A percentile compares a stretch with the other conserved stretches of the same genome.
These are phyloP conservation scores for Epichloe baconii DNA, from an alignment of 2,329 filamentous ascomycete genomes.

Conservation along the genomic window DNA sequence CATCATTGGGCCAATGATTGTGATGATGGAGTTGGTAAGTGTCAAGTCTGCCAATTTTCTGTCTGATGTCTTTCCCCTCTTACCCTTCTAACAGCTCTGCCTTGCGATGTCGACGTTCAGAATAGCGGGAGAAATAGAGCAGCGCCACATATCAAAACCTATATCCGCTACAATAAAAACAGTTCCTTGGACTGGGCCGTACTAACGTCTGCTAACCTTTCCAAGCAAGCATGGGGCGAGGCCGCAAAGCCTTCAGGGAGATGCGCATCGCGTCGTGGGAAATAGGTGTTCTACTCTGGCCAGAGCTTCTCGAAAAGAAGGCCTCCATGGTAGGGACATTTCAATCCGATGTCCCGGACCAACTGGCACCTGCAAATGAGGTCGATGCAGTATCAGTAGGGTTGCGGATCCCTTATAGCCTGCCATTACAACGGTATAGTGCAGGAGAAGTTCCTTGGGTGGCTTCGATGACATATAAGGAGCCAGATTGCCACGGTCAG, in stretches of 20 bases:
- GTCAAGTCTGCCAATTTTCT: not conserved
- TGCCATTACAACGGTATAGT: conserved; percentile 57
- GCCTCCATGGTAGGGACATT: conserved; percentile 58
- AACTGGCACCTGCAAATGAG: conserved; percentile 10
- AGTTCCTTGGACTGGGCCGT: conserved; percentile 67
- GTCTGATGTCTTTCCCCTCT: not conserved
- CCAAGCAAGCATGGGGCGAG: conserved; percentile 80
- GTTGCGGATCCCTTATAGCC: conserved; percentile 68
- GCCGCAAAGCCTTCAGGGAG: conserved; percentile 41
- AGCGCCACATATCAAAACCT: conserved; percentile 84
- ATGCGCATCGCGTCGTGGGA: conserved; percentile 71
- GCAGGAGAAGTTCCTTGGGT: conserved; percentile 63
- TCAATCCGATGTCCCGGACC: conserved; percentile 39
- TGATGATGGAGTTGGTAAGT: conserved; percentile 16
- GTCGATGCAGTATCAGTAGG: conserved; percentile 39
- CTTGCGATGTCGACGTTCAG: conserved; percentile 10
- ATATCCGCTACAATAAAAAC: conserved; percentile 49
- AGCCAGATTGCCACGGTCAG: conserved; percentile 47
- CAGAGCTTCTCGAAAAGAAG: conserved; percentile 37
- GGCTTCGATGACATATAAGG: conserved; percentile 42
- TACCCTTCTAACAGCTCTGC: conserved; percentile 13
- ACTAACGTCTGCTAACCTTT: conserved; percentile 81
- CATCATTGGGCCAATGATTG: conserved; percentile 63
- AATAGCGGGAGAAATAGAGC: conserved; percentile 53
- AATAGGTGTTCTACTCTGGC: conserved; percentile 74